phyloP scores from a whole-genome alignment of 768 basidiomycete genomes.

The Boletus tomentosulus region DNA sequence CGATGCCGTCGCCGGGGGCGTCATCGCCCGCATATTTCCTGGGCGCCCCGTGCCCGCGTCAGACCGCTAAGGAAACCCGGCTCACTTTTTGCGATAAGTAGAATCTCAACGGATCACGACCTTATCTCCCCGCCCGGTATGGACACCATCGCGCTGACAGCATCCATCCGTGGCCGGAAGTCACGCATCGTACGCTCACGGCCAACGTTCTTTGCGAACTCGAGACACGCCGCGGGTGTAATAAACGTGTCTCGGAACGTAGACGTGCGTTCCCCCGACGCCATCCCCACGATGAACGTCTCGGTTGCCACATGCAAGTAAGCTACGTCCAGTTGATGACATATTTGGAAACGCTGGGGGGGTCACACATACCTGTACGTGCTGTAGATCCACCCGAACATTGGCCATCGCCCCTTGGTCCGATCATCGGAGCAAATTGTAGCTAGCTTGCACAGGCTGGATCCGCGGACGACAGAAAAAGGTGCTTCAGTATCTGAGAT shows the following conservation, averaged over 20 bases:
- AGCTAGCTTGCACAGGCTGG: constrained; percentile 9
- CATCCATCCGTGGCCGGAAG: constrained; percentile 15
- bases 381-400: constrained; percentile 9
- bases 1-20: constrained; percentile 12
- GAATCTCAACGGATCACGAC: constrained; percentile 30
- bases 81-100: background rate
- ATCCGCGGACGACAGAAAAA: constrained; percentile 27
- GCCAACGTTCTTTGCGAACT: constrained; percentile 19
- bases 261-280: background rate
- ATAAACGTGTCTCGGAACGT: constrained; percentile 18
- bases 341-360: background rate
- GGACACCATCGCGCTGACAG: constrained; percentile 8
- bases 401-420: background rate
- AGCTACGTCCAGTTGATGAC: background rate
- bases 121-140: constrained; percentile 26
- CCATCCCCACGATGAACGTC: background rate
- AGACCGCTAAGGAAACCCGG: constrained; percentile 5
- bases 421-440: background rate
- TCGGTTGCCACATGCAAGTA: background rate
- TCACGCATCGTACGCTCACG: constrained; percentile 10
- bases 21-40: background rate
- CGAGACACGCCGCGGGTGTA: constrained; percentile 24
- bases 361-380: background rate
- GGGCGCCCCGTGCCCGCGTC: background rate
- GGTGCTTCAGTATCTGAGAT: constrained; percentile 16